Base-by-base conservation (phyloP, 345 rosid genomes). In the Heritiera fomes region DNA sequence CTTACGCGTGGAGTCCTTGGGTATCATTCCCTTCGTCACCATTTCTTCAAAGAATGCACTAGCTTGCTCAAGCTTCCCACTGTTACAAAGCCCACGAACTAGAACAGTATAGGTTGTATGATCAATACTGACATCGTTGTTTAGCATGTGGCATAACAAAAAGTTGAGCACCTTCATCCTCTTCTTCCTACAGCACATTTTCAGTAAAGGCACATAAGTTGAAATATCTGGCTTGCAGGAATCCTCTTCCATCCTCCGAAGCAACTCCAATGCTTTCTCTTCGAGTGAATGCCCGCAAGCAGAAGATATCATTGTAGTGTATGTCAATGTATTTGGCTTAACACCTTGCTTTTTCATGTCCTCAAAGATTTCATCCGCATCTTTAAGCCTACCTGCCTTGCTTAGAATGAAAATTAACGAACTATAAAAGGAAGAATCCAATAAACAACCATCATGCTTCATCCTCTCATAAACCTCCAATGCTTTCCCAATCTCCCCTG, bases 311-410 rank as follows among this genome's bases (percentile, higher is more conserved):
- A 93, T 88, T 12, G 92, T 87, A 82, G 80, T 89, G 80, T 85
- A 93, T 0, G 88, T 85, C 82, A 85, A 61, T 50, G 88, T 82
- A 82, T 90, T 87, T 0, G 82, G 89, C 50, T 40, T 17, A 76
- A 95, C 85, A 70, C 95, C 93, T 79, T 91, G 93, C 14, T 78
- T 82, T 81, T 76, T 78, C 98, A 95, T 95, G 79, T 95, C 98
- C 79, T 87, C 88, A 30, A 90, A 93, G 56, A 93, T 78, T 75
- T 92, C 91, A 81, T 84, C 77, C 5, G 94, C 95, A 45, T 91
- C 93, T 71, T 86, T 88, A 60, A 85, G 71, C 87, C 97, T 89
- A 60, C 98, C 99, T 14, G 91, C 87, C 78, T 87, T 87, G 15
- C 90, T 82, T 71, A 93, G 62, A 77, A 89, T 80, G 80, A 83